Percentiles rank a stretch among this genome's conserved stretches.
Conservation (phyloP, 2,329 filamentous ascomycete genomes). For the Saccharata proteae region DNA sequence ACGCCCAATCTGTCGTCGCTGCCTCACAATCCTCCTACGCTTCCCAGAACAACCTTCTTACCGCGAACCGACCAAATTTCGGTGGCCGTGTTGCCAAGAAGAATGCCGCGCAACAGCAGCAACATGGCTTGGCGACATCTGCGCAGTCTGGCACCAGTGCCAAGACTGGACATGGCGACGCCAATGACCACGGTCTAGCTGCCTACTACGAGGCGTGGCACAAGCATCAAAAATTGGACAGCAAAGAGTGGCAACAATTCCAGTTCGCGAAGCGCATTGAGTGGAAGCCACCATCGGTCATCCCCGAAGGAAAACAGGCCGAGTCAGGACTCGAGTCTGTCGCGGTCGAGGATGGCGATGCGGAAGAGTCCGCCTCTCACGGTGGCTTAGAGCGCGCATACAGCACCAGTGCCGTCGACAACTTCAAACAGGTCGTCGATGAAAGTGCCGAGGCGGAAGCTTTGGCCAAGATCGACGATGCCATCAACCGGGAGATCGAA, state of each 20-base stretch:
- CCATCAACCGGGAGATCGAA: conserved; percentile 67
- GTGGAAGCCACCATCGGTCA: conserved; percentile 53
- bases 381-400: conserved; percentile 35
- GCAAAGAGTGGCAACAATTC: conserved; percentile 83
- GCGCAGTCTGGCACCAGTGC: conserved; percentile 25
- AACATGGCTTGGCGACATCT: conserved; percentile 58
- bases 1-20: conserved; percentile 94
- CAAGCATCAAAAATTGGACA: conserved; percentile 58
- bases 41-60: conserved; percentile 46
- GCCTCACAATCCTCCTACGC: conserved; percentile 78
- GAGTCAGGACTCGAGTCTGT: conserved; percentile 13
- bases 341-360: conserved; percentile 16
- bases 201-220: conserved; percentile 89
- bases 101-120: conserved; percentile 50
- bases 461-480: conserved; percentile 73
- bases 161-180: conserved; percentile 20
- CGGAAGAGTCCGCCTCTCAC: conserved; percentile 14
- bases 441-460: conserved; percentile 40
- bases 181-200: conserved; percentile 51
- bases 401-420: conserved; percentile 45
- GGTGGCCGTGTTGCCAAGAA: conserved; percentile 34
- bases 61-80: too few relatives aligned
- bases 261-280: conserved; percentile 81
- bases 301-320: conserved; percentile 21
- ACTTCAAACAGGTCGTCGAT: conserved; percentile 44